These are phyloP conservation scores for Penicillium subrubescens DNA, from an alignment of 495 filamentous ascomycete species.

Conservation along the genomic window DNA sequence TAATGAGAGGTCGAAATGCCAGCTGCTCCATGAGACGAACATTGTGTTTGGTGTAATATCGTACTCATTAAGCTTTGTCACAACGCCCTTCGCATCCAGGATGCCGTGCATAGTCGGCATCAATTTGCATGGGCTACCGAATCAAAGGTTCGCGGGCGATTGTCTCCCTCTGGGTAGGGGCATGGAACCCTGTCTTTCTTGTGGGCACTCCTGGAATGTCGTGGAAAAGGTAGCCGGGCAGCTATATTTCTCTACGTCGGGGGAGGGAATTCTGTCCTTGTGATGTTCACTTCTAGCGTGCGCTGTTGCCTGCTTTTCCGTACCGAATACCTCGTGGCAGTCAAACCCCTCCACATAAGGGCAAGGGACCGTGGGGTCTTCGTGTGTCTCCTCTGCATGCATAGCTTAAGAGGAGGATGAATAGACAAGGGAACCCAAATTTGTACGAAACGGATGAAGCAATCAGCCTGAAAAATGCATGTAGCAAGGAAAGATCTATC, in stretches of 20 bases:
- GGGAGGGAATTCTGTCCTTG: neutral
- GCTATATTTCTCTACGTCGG: neutral
- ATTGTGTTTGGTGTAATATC: slow-evolving; percentile 3
- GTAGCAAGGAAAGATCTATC: too few relatives aligned
- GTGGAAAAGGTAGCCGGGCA: neutral
- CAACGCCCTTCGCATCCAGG: slow-evolving; percentile 1
- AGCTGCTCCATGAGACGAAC: slow-evolving; percentile 6
- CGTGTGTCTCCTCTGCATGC: neutral
- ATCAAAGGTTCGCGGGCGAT: neutral
- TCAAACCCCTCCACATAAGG: neutral
- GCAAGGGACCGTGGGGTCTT: neutral
- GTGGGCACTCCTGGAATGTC: neutral
- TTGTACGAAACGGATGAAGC: neutral
- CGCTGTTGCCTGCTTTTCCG: neutral
- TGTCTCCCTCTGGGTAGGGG: neutral
- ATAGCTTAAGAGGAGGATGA: neutral
- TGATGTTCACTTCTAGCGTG: neutral
- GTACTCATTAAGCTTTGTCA: slow-evolving; percentile 4
- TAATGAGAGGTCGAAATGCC: slow-evolving; percentile 4
- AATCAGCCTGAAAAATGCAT: too few relatives aligned
- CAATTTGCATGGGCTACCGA: neutral
- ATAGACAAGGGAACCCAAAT: neutral
- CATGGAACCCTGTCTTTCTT: neutral
- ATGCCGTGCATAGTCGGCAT: neutral
- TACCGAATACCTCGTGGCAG: neutral